Conservation (phyloP, 768 basidiomycete genomes). For the Terana coerulea region DNA sequence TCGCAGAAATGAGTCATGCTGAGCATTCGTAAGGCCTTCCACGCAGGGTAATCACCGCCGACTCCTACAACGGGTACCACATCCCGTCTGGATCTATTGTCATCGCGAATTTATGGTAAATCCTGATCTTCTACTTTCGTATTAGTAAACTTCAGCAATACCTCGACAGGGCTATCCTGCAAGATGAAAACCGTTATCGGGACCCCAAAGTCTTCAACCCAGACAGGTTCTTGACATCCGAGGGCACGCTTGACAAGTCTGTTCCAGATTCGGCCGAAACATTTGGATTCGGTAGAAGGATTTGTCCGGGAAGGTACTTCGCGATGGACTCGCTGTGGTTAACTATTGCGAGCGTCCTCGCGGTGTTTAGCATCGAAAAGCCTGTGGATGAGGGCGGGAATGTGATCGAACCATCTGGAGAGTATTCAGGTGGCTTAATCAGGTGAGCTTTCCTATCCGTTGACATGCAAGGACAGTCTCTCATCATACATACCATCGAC, state of each 20-base stretch:
- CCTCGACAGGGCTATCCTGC: constrained; percentile 32
- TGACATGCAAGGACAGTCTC: background rate
- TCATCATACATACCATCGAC: background rate
- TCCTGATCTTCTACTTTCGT: background rate
- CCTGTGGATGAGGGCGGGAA: constrained; percentile 16
- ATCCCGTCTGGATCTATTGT: constrained; percentile 2
- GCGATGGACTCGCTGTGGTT: constrained; percentile 21
- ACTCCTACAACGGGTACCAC: constrained; percentile 5
- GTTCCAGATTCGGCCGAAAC: constrained; percentile 20
- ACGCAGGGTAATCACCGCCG: background rate
- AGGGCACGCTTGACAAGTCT: constrained; percentile 22
- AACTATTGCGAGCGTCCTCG: constrained; percentile 17
- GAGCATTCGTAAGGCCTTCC: background rate
- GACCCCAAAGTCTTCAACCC: constrained; percentile 33
- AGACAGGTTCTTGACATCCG: constrained; percentile 33
- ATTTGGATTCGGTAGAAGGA: constrained; percentile 30
- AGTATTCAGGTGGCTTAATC: constrained; percentile 30
- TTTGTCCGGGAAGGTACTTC: constrained; percentile 23
- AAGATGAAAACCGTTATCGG: constrained; percentile 34
- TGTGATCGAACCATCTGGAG: constrained; percentile 25
- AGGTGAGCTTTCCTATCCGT: constrained; percentile 20
- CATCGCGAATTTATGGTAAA: constrained; percentile 1
- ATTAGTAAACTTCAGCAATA: background rate
- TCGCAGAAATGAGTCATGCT: background rate
- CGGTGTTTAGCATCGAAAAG: constrained; percentile 17